Evolutionary conservation across 768 basidiomycete species (phyloP), one percentile per base, ranked within the genome.

Genomic region (Hemileccinum rubropunctum): DNA sequence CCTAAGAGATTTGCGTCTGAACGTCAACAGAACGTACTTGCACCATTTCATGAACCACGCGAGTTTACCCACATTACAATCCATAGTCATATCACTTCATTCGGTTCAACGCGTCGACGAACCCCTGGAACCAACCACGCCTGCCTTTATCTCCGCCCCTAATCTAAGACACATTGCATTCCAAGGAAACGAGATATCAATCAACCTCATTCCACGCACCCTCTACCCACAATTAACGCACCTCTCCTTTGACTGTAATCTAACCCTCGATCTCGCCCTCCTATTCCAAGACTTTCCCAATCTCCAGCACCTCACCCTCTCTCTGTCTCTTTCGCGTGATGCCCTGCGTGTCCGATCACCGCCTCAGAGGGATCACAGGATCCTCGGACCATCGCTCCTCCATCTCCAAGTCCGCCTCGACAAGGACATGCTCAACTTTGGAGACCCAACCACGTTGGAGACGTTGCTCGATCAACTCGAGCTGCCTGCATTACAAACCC

Each of bases 231-330:
- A 62, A 11, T 52, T 66, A 36, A 60, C 65, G 1, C 52, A 57
- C 44, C 65, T 66, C 40, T 48, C 56, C 21, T 37, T 64, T 12
- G 57, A 65, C 37, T 60, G 58, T 17, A 17, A 38, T 36, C 40
- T 48, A 45, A 38, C 50, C 20, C 58, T 60, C 45, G 60, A 66
- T 33, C 51, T 64, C 28, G 40, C 48, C 20, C 27, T 36, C 17
- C 37, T 67, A 21, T 54, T 60, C 41, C 45, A 45, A 18, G 61
- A 66, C 42, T 57, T 52, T 48, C 10, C 42, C 1, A n/a, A 47
- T 27, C 49, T 66, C 21, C 36, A 52, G 7, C 45, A 57, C 32
- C 51, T 66, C 28, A 27, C 51, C 4, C 42, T 63, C 38, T 17
- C 49, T 13, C 52, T 61, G 35, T 50, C 51, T 2, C 45, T 55